Conservation (phyloP, 257 asterid genomes). For the Nicotiana tomentosiformis region DNA sequence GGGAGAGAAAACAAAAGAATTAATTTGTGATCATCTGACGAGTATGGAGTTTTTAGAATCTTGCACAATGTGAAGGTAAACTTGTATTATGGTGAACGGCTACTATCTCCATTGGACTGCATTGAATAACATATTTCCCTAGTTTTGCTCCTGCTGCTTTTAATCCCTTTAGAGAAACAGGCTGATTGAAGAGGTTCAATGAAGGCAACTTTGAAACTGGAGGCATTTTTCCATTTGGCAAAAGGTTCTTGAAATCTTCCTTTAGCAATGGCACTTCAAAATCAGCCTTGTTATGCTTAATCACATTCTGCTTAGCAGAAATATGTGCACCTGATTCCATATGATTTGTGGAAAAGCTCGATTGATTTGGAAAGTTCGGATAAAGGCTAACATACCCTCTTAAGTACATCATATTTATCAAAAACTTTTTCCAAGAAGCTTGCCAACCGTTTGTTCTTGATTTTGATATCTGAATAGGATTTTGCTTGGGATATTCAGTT, state of each 20-base stretch:
- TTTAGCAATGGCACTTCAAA: constrained; percentile 83
- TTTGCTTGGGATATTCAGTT: constrained; percentile 74
- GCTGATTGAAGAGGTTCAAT: constrained; percentile 73
- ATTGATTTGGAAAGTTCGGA: constrained; percentile 85
- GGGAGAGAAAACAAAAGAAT: background rate
- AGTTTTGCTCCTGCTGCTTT: constrained; percentile 88
- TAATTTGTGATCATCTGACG: background rate
- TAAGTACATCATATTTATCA: constrained; percentile 90
- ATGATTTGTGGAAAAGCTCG: constrained; percentile 90
- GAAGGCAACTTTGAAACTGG: constrained; percentile 79
- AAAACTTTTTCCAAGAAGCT: constrained; percentile 95
- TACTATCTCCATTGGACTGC: constrained; percentile 49
- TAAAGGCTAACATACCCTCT: constrained; percentile 83
- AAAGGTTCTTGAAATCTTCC: constrained; percentile 46
- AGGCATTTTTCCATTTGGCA: constrained; percentile 84
- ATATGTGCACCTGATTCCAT: constrained; percentile 99
- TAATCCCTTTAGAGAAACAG: constrained; percentile 73
- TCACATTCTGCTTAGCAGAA: constrained; percentile 73
- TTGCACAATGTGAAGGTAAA: constrained; percentile 79
- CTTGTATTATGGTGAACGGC: constrained; percentile 59
- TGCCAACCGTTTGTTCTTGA: constrained; percentile 99
- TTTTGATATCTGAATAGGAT: constrained; percentile 89
- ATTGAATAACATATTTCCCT: constrained; percentile 66
- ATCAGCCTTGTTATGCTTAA: constrained; percentile 63
- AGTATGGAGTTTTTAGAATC: constrained; percentile 25